Conservation (phyloP, 2,329 filamentous ascomycete species). For the Pestalotiopsis sp. region DNA sequence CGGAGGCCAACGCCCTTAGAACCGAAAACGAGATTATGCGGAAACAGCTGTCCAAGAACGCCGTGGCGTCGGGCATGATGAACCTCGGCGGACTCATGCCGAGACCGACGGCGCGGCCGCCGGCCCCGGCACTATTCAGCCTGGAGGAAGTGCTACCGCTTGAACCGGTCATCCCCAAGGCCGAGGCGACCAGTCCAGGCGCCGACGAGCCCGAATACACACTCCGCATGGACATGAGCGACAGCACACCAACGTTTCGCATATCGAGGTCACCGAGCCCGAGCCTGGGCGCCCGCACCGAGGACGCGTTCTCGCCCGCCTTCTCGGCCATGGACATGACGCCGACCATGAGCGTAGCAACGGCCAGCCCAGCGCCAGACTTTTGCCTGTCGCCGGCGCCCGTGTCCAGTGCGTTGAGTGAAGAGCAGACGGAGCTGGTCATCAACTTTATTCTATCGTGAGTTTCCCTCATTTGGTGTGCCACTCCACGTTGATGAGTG, state of each 20-base stretch:
- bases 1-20: constrained; percentile 38
- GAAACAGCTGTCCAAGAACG: constrained; percentile 31
- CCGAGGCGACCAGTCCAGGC: neutral
- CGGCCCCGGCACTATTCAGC: neutral
- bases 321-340: neutral
- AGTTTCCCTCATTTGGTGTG: constrained; percentile 19
- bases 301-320: neutral
- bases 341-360: neutral
- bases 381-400: constrained; percentile 18
- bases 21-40: constrained; percentile 48
- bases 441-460: constrained; percentile 59
- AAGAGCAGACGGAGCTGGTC: constrained; percentile 44
- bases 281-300: constrained; percentile 9
- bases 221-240: constrained; percentile 42
- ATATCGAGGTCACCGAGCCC: constrained; percentile 32
- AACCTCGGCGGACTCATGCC: neutral
- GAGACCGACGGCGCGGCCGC: neutral
- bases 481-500: neutral
- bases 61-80: constrained; percentile 15
- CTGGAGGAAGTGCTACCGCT: neutral
- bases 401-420: constrained; percentile 30
- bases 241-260: constrained; percentile 44
- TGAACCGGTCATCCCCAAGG: neutral
- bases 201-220: constrained; percentile 23
- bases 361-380: neutral